These are phyloP conservation scores for Melaleuca quinquenervia DNA, from an alignment of 345 rosid genomes.

Conservation along the genomic window DNA sequence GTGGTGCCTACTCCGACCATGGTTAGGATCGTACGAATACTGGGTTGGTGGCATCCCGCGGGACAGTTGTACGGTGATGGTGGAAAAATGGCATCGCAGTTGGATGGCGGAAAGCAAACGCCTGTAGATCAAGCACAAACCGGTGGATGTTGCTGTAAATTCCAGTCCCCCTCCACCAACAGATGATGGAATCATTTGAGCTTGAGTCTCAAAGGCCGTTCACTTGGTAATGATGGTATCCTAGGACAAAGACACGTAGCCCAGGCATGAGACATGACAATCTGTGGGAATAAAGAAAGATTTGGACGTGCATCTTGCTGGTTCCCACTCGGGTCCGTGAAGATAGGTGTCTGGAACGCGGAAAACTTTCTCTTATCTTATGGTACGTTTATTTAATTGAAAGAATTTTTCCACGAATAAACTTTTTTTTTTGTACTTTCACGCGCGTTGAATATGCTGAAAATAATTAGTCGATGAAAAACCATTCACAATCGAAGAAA, in stretches of 20 bases:
- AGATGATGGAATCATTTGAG: background rate
- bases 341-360: background rate
- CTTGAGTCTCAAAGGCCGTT: background rate
- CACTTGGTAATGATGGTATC: background rate
- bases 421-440: background rate
- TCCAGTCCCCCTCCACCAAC: background rate
- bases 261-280: background rate
- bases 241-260: background rate
- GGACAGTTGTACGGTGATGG: constrained; percentile 3
- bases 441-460: too few relatives aligned
- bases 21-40: background rate
- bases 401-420: too few relatives aligned
- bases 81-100: background rate
- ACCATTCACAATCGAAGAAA: too few relatives aligned
- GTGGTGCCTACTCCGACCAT: background rate
- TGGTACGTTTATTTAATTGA: too few relatives aligned
- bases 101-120: background rate
- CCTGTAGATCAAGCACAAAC: background rate
- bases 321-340: background rate
- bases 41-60: background rate
- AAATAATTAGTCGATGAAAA: too few relatives aligned
- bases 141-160: background rate
- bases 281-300: background rate
- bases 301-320: background rate
- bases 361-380: background rate